A percentile compares a stretch with the other conserved stretches of the same genome.
Conservation (phyloP, 352 stramenopile genomes). For the Phytophthora litchii region DNA sequence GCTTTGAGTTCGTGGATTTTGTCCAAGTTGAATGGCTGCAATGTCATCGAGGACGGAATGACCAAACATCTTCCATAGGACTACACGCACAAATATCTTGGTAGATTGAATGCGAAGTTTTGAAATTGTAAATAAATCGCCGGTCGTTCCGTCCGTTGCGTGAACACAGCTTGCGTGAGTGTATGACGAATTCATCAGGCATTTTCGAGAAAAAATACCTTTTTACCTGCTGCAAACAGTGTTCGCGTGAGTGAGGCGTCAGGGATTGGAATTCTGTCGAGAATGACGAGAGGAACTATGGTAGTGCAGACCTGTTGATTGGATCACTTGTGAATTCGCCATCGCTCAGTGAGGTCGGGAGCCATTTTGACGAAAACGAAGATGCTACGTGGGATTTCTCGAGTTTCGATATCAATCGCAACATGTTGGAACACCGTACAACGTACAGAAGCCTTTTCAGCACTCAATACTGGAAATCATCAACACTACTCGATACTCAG, state of each 20-base stretch:
- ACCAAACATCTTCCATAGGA: conserved; percentile 25
- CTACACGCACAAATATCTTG: not conserved
- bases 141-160: not conserved
- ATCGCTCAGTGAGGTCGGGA: too few relatives aligned
- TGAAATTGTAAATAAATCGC: not conserved
- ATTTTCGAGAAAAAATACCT: not conserved
- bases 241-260: conserved; percentile 21
- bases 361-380: not conserved
- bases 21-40: conserved; percentile 17
- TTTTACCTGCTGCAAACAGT: conserved; percentile 17
- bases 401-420: not conserved
- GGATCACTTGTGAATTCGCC: conserved; percentile 12
- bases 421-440: not conserved
- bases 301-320: not conserved
- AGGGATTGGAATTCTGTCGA: conserved; percentile 13
- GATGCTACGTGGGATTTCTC: not conserved
- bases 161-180: conserved; percentile 22
- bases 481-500: conserved; percentile 10
- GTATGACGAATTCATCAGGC: conserved; percentile 5
- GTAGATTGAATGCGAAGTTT: not conserved
- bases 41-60: conserved; percentile 19
- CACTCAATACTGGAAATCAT: not conserved
- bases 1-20: conserved; percentile 38
- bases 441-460: not conserved
- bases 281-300: conserved; percentile 5